Percentiles rank a stretch among this genome's conserved stretches.
phyloP scores from a whole-genome alignment of 2,329 filamentous ascomycete species.

The Colletotrichum camelliae region DNA sequence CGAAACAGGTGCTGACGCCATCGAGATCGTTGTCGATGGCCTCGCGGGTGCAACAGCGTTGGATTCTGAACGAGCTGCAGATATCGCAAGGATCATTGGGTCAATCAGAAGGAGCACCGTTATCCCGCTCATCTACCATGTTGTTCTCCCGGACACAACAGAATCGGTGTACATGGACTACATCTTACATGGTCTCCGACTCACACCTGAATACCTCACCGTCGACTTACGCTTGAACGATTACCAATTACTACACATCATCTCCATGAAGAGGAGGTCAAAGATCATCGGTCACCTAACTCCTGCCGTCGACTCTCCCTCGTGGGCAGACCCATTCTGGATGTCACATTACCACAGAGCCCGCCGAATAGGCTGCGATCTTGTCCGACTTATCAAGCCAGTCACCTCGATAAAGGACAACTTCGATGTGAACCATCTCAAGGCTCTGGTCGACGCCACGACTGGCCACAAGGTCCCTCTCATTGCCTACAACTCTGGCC shows the following conservation, averaged over 20 bases:
- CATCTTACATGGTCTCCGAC: slow-evolving; percentile 62
- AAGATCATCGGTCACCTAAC: slow-evolving; percentile 67
- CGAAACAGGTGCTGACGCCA: slow-evolving; percentile 70
- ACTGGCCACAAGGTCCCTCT: slow-evolving; percentile 54
- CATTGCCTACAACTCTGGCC: slow-evolving; percentile 70
- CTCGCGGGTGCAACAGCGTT: slow-evolving; percentile 19
- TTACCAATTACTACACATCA: slow-evolving; percentile 52
- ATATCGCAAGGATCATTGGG: slow-evolving; percentile 64
- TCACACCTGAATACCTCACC: slow-evolving; percentile 68
- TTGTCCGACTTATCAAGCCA: slow-evolving; percentile 66
- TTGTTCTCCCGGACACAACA: slow-evolving; percentile 40
- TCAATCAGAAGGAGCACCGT: slow-evolving; percentile 68
- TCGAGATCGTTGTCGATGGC: slow-evolving; percentile 63
- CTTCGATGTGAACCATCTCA: slow-evolving; percentile 62
- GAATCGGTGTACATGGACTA: slow-evolving; percentile 57
- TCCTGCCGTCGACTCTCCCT: slow-evolving; percentile 41
- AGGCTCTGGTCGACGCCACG: slow-evolving; percentile 50
- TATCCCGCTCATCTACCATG: slow-evolving; percentile 61
- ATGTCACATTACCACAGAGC: slow-evolving; percentile 63
- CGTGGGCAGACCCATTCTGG: slow-evolving; percentile 65
- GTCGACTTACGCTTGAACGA: slow-evolving; percentile 66
- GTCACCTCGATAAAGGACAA: slow-evolving; percentile 66
- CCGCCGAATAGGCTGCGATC: slow-evolving; percentile 61
- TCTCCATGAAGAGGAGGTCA: slow-evolving; percentile 57
- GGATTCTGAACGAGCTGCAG: slow-evolving; percentile 42